Conservation (phyloP, 1,284 basidiomycete species). For the Cutaneotrichosporon dermatis region DNA sequence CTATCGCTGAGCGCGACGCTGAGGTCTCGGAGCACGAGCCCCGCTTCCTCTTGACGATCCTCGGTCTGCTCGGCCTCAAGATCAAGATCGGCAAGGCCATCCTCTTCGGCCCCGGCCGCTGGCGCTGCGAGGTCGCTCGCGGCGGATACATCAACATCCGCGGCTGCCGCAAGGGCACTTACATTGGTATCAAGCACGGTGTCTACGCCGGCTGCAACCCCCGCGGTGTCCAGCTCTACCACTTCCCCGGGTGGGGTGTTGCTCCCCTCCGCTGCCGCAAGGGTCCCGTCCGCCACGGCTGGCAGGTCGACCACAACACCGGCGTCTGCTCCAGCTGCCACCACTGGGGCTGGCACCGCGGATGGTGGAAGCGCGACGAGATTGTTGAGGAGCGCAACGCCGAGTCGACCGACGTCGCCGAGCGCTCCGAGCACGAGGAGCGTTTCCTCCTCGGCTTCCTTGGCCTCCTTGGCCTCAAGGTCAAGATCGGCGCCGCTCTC, state of each 20-base stretch:
- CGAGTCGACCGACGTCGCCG: background rate
- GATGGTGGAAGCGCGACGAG: background rate
- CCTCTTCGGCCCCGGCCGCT: constrained; percentile 5
- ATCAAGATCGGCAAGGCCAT: background rate
- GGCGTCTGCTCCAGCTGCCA: background rate
- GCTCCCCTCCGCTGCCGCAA: background rate
- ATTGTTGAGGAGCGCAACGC: background rate
- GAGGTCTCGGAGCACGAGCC: background rate
- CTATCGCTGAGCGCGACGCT: background rate
- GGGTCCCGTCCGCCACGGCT: background rate
- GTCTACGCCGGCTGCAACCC: constrained; percentile 2
- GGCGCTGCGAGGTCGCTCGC: background rate
- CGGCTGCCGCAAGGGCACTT: background rate
- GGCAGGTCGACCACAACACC: background rate
- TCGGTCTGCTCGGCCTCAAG: constrained; percentile 1
- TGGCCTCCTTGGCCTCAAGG: constrained; percentile 3
- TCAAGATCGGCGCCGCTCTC: background rate
- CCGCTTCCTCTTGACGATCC: constrained; percentile 2
- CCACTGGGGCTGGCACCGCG: constrained; percentile 1
- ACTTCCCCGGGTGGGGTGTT: constrained; percentile 3
- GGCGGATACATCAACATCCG: constrained; percentile 6
- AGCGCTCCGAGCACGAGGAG: constrained; percentile 2
- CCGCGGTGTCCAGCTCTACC: constrained; percentile 7
- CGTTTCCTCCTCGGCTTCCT: background rate
- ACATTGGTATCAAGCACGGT: constrained; percentile 2